Evolutionary conservation across 2,329 filamentous ascomycete species (phyloP).

Genomic region (Fusarium sp.): DNA sequence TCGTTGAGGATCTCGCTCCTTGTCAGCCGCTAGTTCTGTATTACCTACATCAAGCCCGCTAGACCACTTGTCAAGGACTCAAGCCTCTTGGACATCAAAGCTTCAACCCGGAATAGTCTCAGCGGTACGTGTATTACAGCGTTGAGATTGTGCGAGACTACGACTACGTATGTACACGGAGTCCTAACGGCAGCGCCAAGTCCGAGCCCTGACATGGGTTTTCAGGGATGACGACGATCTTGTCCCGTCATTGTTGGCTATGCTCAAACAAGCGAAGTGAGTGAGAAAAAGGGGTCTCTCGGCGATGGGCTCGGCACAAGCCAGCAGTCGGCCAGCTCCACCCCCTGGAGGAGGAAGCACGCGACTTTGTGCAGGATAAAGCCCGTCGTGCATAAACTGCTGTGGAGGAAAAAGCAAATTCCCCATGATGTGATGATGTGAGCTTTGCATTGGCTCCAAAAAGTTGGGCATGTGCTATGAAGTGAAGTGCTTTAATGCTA

Average conservation of each 20-base stretch:
- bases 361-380: conserved; percentile 40
- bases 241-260: conserved; percentile 26
- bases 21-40: conserved; percentile 18
- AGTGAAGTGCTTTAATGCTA: conserved; percentile 20
- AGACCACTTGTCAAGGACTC: conserved; percentile 8
- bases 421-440: conserved; percentile 36
- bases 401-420: conserved; percentile 27
- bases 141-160: conserved; percentile 6
- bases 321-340: conserved; percentile 25
- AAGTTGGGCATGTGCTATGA: conserved; percentile 9
- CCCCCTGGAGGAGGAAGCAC: conserved; percentile 23
- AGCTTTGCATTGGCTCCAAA: neutral
- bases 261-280: conserved; percentile 33
- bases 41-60: conserved; percentile 16
- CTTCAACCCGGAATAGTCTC: conserved; percentile 29
- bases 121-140: conserved; percentile 17
- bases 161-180: neutral
- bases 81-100: conserved; percentile 25
- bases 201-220: conserved; percentile 5
- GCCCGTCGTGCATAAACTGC: conserved; percentile 28
- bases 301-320: conserved; percentile 36
- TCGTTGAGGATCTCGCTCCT: conserved; percentile 17
- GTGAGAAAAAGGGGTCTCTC: conserved; percentile 35
- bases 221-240: conserved; percentile 34
- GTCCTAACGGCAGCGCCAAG: conserved; percentile 21